A percentile compares a stretch with the other conserved stretches of the same genome.
Evolutionary conservation across 2,329 filamentous ascomycete genomes (phyloP).

Genomic region (Calonectria ilicicola): DNA sequence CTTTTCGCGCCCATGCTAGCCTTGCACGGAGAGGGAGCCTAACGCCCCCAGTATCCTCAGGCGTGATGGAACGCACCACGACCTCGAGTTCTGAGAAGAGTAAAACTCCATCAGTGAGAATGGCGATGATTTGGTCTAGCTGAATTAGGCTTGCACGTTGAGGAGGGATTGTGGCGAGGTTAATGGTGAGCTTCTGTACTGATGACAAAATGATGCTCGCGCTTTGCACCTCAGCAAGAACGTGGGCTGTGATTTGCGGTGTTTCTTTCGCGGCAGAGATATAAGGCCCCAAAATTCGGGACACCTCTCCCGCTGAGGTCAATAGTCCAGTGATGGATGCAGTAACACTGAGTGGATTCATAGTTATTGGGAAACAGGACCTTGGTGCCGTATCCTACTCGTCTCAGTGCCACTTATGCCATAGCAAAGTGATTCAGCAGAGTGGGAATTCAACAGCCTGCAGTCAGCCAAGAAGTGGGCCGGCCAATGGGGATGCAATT

Average conservation of each 20-base stretch:
- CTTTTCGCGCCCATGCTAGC: neutral
- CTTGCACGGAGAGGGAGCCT: neutral
- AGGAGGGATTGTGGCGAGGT: fast-evolving
- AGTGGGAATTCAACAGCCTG: no score
- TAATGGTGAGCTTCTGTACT: neutral
- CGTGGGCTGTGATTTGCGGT: constrained; percentile 18
- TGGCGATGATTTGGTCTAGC: neutral
- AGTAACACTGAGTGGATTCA: neutral
- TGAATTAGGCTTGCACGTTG: neutral
- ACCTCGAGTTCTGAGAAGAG: constrained; percentile 27
- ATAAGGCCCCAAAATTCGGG: constrained; percentile 21
- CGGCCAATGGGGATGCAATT: neutral
- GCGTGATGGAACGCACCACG: neutral
- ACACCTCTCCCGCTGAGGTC: neutral
- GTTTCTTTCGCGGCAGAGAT: constrained; percentile 27
- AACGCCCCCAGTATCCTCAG: fast-evolving
- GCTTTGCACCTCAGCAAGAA: constrained; percentile 26
- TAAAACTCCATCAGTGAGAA: constrained; percentile 16
- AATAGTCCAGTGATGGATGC: neutral
- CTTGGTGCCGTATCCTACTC: no score
- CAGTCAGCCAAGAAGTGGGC: neutral
- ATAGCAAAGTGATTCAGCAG: neutral
- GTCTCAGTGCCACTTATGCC: no score
- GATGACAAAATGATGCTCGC: constrained; percentile 14
- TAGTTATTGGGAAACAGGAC: neutral